These are phyloP conservation scores for Neonectria faginata DNA, from an alignment of 2,329 filamentous ascomycete genomes.

Conservation along the genomic window DNA sequence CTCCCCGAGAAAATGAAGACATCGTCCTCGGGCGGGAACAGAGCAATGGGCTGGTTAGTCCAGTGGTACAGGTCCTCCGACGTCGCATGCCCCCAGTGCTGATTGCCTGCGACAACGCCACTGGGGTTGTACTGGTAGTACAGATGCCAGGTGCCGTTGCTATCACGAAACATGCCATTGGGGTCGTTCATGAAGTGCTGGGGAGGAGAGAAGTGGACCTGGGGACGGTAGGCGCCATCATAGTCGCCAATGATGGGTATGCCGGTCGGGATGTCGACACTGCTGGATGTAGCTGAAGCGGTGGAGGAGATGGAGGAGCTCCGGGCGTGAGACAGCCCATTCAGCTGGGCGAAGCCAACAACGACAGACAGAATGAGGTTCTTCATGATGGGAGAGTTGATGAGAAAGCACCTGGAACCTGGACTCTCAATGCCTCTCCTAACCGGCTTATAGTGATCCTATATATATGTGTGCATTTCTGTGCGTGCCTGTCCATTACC, in stretches of 20 bases:
- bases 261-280: constrained; percentile 35
- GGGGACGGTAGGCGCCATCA: constrained; percentile 56
- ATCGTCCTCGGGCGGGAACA: constrained; percentile 61
- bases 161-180: constrained; percentile 72
- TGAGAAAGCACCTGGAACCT: not conserved
- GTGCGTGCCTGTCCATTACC: no score
- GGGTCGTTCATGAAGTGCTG: constrained; percentile 70
- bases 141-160: constrained; percentile 68
- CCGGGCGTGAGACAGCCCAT: not conserved
- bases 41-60: constrained; percentile 72
- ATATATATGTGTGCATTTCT: not conserved
- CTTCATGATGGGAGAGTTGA: not conserved
- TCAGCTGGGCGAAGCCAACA: not conserved
- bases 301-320: not conserved
- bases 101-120: constrained; percentile 64
- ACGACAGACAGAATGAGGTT: not conserved
- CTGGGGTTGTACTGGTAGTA: constrained; percentile 70
- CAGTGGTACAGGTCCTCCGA: constrained; percentile 72
- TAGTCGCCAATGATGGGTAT: constrained; percentile 43
- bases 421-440: not conserved
- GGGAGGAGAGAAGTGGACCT: constrained; percentile 68
- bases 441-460: not conserved
- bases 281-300: not conserved
- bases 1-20: constrained; percentile 66
- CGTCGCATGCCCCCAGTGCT: constrained; percentile 77